Base-by-base conservation (phyloP, 495 filamentous ascomycete species). In the Staphylotrichum tortipilum region DNA sequence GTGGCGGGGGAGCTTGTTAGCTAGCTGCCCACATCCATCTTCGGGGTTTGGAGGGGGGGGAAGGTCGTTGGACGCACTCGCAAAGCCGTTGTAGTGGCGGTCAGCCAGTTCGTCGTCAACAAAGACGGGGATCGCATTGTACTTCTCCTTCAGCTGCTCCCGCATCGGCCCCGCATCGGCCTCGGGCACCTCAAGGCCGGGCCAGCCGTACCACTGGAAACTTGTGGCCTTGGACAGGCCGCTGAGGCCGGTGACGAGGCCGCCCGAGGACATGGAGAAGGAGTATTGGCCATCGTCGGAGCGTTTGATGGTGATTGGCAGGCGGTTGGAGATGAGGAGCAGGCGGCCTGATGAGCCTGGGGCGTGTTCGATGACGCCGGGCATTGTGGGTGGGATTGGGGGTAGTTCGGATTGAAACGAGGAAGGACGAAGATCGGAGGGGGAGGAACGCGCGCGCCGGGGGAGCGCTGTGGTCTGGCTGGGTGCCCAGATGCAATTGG, bases 161-260 rank as follows among this genome's bases (percentile, higher is more conserved):
- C 78, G 74, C 53, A 91, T 75, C 56, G 76, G 77, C 22, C 66
- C 75, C 8, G 78, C 69, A 57, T 91, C 86, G 18, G 69, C 75
- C 47, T 88, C 84, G 37, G 86, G 85, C 23, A 90, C 77, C 60
- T 95, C 86, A 48, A 95, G 62, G 24, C 91, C 91, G 7, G 91
- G 89, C 92, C 92, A 98, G 50, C 91, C 91, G 66, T 95, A 96
- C 91, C 92, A 98, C 64, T 88, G 83, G 70, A 95, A 96, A 36
- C 82, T 91, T 10, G 88, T 95, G 7, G 85, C 80, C 65, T 95
- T 95, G 54, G 86, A 85, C 55, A 98, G 68, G 17, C 91, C 92
- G 53, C 84, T 89, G 45, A 98, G 67, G 1, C 90, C 92, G 31
- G 85, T 94, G 45, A 98, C 89, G 31, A 98, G 77, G 12, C 91